Percentiles rank a stretch among this genome's conserved stretches.
These are phyloP conservation scores for Pseudohalonectria lignicola DNA, from an alignment of 2,329 filamentous ascomycete species.

Conservation along the genomic window DNA sequence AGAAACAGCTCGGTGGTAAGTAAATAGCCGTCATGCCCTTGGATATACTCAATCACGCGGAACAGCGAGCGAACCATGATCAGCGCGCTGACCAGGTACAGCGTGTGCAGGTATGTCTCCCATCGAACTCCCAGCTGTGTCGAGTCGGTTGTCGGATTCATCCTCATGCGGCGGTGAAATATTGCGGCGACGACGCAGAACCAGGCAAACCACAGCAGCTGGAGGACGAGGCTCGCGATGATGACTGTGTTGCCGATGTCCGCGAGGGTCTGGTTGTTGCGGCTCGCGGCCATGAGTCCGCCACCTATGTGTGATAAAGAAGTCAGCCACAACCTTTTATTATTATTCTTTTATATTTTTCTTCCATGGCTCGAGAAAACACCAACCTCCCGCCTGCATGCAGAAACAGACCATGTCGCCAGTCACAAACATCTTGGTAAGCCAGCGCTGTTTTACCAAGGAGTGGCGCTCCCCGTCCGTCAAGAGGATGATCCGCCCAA, in stretches of 20 bases:
- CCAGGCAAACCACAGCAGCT: conserved; percentile 44
- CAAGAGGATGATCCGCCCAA: conserved; percentile 28
- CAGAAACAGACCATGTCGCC: conserved; percentile 42
- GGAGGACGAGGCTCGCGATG: conserved; percentile 41
- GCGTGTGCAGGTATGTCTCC: conserved; percentile 13
- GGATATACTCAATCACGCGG: conserved; percentile 25
- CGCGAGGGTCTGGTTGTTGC: conserved; percentile 14
- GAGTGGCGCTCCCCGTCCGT: conserved; percentile 20
- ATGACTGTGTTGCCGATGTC: conserved; percentile 37
- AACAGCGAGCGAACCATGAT: conserved; percentile 26
- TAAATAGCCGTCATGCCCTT: conserved; percentile 16
- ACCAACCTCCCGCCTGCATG: conserved; percentile 35
- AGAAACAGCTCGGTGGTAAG: conserved; percentile 16
- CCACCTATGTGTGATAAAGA: no score
- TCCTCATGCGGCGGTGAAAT: no score
- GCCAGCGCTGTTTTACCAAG: conserved; percentile 22
- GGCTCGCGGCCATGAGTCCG: conserved; percentile 17
- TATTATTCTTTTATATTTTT: no score
- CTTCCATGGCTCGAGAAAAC: no score
- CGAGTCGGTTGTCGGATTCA: no score
- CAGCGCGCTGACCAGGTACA: conserved; percentile 12
- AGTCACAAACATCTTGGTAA: conserved; percentile 40
- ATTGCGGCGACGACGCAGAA: conserved; percentile 37
- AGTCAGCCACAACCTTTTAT: no score
- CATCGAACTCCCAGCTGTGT: conserved; percentile 11